Conservation (phyloP, 345 rosid genomes). For the Eutrema heterophyllum region DNA sequence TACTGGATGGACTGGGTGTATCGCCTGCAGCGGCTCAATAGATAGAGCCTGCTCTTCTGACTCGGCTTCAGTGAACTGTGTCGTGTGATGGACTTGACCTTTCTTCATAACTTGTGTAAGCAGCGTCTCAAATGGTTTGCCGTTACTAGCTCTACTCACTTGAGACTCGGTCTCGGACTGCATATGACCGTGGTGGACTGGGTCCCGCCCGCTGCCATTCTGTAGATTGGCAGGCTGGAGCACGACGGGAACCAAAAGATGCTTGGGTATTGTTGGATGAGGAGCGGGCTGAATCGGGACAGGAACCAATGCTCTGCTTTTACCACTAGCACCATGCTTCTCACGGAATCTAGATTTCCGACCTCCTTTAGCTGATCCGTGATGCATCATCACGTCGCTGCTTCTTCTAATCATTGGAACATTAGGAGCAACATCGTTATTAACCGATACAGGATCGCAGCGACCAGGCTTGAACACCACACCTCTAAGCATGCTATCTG, state of each 20-base stretch:
- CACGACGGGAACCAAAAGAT: slow-evolving; percentile 46
- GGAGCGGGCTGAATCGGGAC: slow-evolving; percentile 34
- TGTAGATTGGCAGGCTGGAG: slow-evolving; percentile 42
- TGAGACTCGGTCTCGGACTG: slow-evolving; percentile 30
- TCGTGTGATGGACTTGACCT: slow-evolving; percentile 35
- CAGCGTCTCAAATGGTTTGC: slow-evolving; percentile 56
- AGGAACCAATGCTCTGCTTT: slow-evolving; percentile 28
- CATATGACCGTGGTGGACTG: slow-evolving; percentile 11
- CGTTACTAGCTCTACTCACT: slow-evolving; percentile 27
- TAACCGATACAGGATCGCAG: slow-evolving; percentile 52
- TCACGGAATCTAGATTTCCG: slow-evolving; percentile 28
- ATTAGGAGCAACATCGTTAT: slow-evolving; percentile 70
- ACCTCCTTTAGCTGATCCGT: slow-evolving; percentile 20
- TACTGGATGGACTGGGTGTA: slow-evolving; percentile 47
- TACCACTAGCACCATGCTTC: slow-evolving; percentile 18
- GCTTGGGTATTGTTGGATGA: slow-evolving; percentile 32
- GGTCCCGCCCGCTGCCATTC: slow-evolving; percentile 36
- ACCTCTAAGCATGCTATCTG: slow-evolving; percentile 59
- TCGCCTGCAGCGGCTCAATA: slow-evolving; percentile 57
- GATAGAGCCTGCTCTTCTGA: slow-evolving; percentile 54
- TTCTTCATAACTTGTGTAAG: slow-evolving; percentile 53
- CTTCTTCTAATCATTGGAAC: slow-evolving; percentile 71
- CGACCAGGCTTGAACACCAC: slow-evolving; percentile 76
- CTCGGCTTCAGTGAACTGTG: slow-evolving; percentile 34
- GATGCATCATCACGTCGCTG: slow-evolving; percentile 40